Evolutionary conservation across 2,329 filamentous ascomycete genomes (phyloP), one percentile per base, ranked within the genome.

Genomic region (Cladorrhinum sp.): DNA sequence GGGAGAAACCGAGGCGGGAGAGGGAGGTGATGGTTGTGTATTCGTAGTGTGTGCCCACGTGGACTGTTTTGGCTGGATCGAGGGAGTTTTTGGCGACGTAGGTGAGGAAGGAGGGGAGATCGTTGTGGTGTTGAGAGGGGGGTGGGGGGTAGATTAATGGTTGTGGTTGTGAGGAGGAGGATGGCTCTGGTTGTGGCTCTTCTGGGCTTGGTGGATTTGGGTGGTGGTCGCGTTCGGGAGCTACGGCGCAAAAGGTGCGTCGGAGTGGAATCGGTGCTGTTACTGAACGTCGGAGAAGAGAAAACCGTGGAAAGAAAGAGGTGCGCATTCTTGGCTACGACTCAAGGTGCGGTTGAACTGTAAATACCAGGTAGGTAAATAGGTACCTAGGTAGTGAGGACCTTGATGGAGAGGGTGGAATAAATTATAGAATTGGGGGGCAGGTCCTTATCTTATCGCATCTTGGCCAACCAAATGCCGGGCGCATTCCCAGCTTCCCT

Each of bases 1-100:
- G 79, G 21, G 76, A 74, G 75, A 94, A 90, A 58, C 87, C 86
- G 57, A 89, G 82, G 1, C 75, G 74, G 2, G 80, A 69, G 0
- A 94, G 80, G 1, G 82, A 75, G 3, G 74, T 71, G 5, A 82
- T 81, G 2, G 86, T 83, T 0, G 79, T 85, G 76, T 94, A 94
- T 73, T 95, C 91, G 76, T 90, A 94, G 71, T 83, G 84, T 0
- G 90, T 94, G 65, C 91, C 91, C 48, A 86, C 77, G 71, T 86
- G 93, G 50, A 86, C 80, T 0, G 84, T 86, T 16, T 82, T 85
- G 3, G 72, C 75, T 0, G 77, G 73, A 64, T 84, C 79, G 21
- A 92, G 78, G 0, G 21, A 92, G 78, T 0, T 80, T 78, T 0
- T 76, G 80, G 55, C 82, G 81, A 20, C 79, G 72, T 92, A 86